phyloP scores from a whole-genome alignment of 257 asterid species.

The Plectranthus barbatus region DNA sequence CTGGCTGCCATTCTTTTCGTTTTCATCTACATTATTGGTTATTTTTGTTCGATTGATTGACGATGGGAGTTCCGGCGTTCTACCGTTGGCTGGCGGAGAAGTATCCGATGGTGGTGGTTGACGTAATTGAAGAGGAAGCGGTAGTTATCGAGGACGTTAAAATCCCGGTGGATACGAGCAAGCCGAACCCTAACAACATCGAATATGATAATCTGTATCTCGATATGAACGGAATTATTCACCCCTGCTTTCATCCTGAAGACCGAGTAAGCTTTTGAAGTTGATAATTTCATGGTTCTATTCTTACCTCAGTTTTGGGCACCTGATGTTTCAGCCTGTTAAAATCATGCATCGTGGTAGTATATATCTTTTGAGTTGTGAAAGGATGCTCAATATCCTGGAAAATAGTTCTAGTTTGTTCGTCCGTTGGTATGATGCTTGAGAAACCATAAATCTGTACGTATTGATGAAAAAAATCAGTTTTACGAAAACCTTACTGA shows the following conservation, averaged over 20 bases:
- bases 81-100: conserved; percentile 99
- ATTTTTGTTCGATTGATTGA: conserved; percentile 11
- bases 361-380: background rate
- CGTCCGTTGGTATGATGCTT: background rate
- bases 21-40: background rate
- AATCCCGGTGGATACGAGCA: conserved; percentile 89
- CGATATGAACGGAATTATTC: conserved; percentile 93
- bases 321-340: background rate
- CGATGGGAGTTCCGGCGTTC: conserved; percentile 98
- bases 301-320: background rate
- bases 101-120: conserved; percentile 82
- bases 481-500: too few species aligned
- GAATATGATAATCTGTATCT: conserved; percentile 86
- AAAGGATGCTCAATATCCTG: background rate
- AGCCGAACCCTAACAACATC: conserved; percentile 73
- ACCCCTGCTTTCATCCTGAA: conserved; percentile 96
- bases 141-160: conserved; percentile 61
- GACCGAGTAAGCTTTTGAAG: conserved; percentile 54
- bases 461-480: background rate
- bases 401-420: background rate
- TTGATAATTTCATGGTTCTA: background rate
- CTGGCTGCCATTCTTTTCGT: background rate
- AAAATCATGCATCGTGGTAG: background rate
- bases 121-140: conserved; percentile 80
- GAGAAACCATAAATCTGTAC: background rate